Evolutionary conservation across 768 basidiomycete genomes (phyloP), one percentile per base, ranked within the genome.

Genomic region (Lentinula guzmanii): DNA sequence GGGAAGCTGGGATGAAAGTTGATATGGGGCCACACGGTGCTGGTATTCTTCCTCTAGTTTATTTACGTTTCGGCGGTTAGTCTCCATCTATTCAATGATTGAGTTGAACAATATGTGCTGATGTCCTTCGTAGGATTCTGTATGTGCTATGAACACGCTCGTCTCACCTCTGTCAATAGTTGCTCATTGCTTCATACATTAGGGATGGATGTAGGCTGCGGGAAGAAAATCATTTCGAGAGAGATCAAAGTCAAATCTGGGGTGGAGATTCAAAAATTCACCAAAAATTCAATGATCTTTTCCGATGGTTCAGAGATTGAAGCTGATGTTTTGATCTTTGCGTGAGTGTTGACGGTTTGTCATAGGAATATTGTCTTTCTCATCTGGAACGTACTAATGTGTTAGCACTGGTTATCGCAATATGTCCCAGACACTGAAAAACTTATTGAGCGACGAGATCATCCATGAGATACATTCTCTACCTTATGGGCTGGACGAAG

Each of bases 241-340:
- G 77, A 83, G 66, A 80, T 86, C 70, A 81, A 82, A 65, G 69
- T 86, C 62, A 86, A 85, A 73, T 80, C 80, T 64, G 83, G 82
- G 45, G 70, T 72, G n/a, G 75, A 78, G 61, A 72, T 80, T 37
- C 69, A 70, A 24, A 64, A 65, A 10, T 75, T 81, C 66, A 71
- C 67, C 13, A 60, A 67, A n/a, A 63, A 70, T 41, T 72, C 70
- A n/a, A 63, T 79, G 4, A 56, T 74, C 16, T 77, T 81, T 63
- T 70, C 70, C 0, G 75, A 80, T 61, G 75, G 74, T 10, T 70
- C 69, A 33, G 66, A 68, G 31, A 65, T 80, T 4, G 66, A 74
- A 37, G 79, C 74, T 16, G 81, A 83, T 52, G 70, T 75, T 15
- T 74, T 83, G 6, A 76, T 84, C 24, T 78, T 77, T 62, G 80